phyloP scores from a whole-genome alignment of 2,329 filamentous ascomycete species.

The Hymenotorrendiella dingleyae region DNA sequence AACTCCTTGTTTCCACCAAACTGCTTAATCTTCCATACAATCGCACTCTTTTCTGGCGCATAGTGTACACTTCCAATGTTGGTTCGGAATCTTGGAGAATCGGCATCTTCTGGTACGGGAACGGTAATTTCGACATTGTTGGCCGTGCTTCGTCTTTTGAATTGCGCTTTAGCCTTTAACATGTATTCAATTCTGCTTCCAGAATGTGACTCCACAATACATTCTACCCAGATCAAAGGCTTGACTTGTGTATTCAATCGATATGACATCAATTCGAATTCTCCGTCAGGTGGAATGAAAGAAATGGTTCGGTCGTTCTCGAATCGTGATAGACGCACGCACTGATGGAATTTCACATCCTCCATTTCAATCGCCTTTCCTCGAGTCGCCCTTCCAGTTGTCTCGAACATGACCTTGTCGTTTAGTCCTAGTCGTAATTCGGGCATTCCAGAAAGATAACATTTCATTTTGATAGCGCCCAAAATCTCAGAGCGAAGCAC shows the following conservation, averaged over 20 bases:
- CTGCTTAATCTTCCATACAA: conserved; percentile 99
- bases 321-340: conserved; percentile 89
- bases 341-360: conserved; percentile 99
- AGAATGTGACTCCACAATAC: conserved; percentile 91
- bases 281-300: conserved; percentile 96
- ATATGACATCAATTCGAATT: conserved; percentile 99
- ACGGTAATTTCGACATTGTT: conserved; percentile 99
- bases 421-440: conserved; percentile 91
- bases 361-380: conserved; percentile 99
- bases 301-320: conserved; percentile 98
- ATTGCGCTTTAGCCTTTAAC: conserved; percentile 96
- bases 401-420: conserved; percentile 99
- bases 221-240: conserved; percentile 97
- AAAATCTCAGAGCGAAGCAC: conserved; percentile 94
- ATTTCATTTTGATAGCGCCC: conserved; percentile 99
- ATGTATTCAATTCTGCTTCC: conserved; percentile 97
- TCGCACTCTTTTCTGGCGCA: conserved; percentile 92
- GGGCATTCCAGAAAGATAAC: conserved; percentile 96
- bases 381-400: conserved; percentile 84
- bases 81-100: conserved; percentile 91
- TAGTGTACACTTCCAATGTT: conserved; percentile 98
- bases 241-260: conserved; percentile 98
- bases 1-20: conserved; percentile 99
- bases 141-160: conserved; percentile 94
- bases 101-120: conserved; percentile 93